phyloP scores from a whole-genome alignment of 2,329 filamentous ascomycete species.

The Moelleriella libera region DNA sequence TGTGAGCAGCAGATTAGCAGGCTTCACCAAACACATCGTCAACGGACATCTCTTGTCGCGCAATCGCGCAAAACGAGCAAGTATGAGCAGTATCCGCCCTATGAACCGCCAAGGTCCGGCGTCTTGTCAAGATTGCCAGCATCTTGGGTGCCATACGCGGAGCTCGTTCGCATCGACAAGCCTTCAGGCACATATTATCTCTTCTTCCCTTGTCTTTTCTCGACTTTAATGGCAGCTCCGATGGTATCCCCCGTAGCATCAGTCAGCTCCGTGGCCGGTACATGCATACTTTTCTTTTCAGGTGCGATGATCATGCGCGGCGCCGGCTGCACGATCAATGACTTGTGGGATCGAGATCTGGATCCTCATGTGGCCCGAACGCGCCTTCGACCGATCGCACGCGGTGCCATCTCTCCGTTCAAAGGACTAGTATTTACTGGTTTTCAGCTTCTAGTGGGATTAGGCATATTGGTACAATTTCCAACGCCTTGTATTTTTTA shows the following conservation, averaged over 20 bases:
- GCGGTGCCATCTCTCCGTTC: constrained; percentile 59
- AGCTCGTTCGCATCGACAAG: constrained; percentile 69
- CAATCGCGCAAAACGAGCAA: constrained; percentile 1
- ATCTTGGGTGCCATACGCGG: constrained; percentile 66
- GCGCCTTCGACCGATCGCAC: constrained; percentile 64
- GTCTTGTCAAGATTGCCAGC: constrained; percentile 54
- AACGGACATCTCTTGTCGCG: not conserved
- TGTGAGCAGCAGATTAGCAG: not conserved
- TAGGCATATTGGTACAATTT: constrained; percentile 64
- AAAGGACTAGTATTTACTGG: constrained; percentile 64
- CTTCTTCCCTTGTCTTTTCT: constrained; percentile 76
- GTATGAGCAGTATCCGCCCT: constrained; percentile 19
- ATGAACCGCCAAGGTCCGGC: constrained; percentile 57
- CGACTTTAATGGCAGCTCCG: constrained; percentile 65
- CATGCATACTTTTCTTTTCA: constrained; percentile 54
- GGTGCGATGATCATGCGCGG: constrained; percentile 78
- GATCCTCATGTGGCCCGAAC: constrained; percentile 70
- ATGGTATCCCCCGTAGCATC: constrained; percentile 46
- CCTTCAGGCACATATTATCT: constrained; percentile 74
- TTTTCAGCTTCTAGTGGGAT: constrained; percentile 56
- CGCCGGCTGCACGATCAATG: constrained; percentile 79
- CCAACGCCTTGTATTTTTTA: constrained; percentile 62
- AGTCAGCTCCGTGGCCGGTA: constrained; percentile 47
- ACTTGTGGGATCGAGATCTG: constrained; percentile 79
- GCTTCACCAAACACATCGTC: not conserved